Base-by-base conservation (phyloP, 139 green algal genomes). In the Choricystis sp. region DNA sequence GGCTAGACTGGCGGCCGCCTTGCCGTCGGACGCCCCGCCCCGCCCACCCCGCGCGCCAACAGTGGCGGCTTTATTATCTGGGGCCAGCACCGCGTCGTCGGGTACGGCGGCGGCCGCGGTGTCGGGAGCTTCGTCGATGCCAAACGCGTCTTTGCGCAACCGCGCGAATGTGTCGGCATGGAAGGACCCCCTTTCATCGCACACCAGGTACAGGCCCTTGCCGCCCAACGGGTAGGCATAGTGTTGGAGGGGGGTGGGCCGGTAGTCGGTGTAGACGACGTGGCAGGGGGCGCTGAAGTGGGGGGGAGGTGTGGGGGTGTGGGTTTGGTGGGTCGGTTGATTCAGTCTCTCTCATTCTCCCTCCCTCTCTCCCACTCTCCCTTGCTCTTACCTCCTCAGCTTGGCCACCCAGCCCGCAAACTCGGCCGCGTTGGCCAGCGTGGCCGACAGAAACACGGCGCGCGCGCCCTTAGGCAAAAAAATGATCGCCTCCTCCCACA, bases 371-470 rank as follows among this genome's bases (percentile, higher is more conserved):
- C 60, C 24, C 68, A 23, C 63, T 71, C 61, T 69, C 58, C n/a
- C n/a, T n/a, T n/a, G n/a, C n/a, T n/a, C n/a, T n/a, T n/a, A n/a
- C n/a, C n/a, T n/a, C 60, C 90, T 84, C 1, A 75, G 75, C 28
- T 78, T 74, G 22, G 85, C 79, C 22, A 93, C 74, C 85, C 85
- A 93, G 9, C 82, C 69, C 0, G 85, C 85, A 75, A 93, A 91
- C 70, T 93, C 85, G 2, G 67, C 30, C 3, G 85, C 81, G 59
- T 93, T 93, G 27, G 85, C 83, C 26, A 93, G 81, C 48, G 85
- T 93, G 25, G 85, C 85, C 24, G 85, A 94, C 49, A 93, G 72
- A 64, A 93, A 93, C 29, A 75, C 85, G 62, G 87, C 86, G 59
- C 73, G 72, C 26, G 28, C 60, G 48, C 30, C 66, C 49, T n/a